A percentile compares a stretch with the other conserved stretches of the same genome.
These are phyloP conservation scores for Mrakiaceae sp. DNA, from an alignment of 1,284 basidiomycete species.

Conservation along the genomic window DNA sequence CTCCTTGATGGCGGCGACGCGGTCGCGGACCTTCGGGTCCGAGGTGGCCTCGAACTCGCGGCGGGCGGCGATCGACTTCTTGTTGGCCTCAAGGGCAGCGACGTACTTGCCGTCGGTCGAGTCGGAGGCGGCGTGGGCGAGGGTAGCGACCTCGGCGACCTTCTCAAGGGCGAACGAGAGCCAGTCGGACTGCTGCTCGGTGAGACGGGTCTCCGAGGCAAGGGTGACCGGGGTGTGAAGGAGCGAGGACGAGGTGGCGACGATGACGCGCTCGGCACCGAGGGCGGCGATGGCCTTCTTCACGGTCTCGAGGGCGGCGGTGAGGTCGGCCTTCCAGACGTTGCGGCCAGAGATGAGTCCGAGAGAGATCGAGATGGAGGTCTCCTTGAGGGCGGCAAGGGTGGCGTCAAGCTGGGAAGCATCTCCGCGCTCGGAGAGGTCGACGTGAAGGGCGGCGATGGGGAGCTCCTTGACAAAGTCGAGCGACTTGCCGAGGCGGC, in stretches of 20 bases:
- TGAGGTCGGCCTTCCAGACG: constrained; percentile 98
- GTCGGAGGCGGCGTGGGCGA: constrained; percentile 70
- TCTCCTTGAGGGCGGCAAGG: constrained; percentile 70
- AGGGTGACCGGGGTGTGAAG: constrained; percentile 97
- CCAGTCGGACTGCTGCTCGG: constrained; percentile 88
- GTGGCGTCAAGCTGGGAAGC: constrained; percentile 80
- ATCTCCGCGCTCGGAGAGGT: constrained; percentile 51
- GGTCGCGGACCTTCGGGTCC: constrained; percentile 90
- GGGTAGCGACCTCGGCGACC: constrained; percentile 76
- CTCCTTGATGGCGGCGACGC: constrained; percentile 81
- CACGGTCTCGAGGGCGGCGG: constrained; percentile 66
- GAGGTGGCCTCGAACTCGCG: constrained; percentile 93
- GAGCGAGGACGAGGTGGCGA: constrained; percentile 94
- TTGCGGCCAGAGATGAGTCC: constrained; percentile 97
- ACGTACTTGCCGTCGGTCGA: constrained; percentile 63
- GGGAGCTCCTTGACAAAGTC: constrained; percentile 86
- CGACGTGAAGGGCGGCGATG: constrained; percentile 88
- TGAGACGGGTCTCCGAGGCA: constrained; percentile 85
- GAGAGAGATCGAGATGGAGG: constrained; percentile 74
- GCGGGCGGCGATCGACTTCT: constrained; percentile 81
- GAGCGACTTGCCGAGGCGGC: constrained; percentile 87
- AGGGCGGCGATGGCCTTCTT: constrained; percentile 76
- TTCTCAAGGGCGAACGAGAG: constrained; percentile 99
- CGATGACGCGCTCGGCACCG: constrained; percentile 76
- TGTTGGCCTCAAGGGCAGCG: constrained; percentile 74